Evolutionary conservation across 163 green algal species (phyloP).

Genomic region (Scenedesmus sp.): DNA sequence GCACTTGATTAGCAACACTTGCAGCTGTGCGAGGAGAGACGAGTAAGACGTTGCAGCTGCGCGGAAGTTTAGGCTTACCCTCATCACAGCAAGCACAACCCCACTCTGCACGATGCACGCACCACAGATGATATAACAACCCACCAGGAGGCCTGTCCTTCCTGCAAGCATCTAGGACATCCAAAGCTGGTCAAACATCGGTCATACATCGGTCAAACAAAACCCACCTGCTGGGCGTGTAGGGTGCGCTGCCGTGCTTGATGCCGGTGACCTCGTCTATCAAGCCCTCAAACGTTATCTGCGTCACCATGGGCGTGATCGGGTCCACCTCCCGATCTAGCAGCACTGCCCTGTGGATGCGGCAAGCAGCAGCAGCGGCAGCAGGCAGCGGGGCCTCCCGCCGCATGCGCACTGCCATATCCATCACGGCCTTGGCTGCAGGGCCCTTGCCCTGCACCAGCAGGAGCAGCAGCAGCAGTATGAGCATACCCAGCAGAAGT

Average conservation of each 20-base stretch:
- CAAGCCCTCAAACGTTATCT: constrained; percentile 96
- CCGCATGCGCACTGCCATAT: constrained; percentile 82
- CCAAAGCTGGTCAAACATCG: neutral
- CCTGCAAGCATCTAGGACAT: neutral
- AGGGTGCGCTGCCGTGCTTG: constrained; percentile 73
- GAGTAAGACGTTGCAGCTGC: too few species aligned
- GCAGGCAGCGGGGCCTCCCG: constrained; percentile 63
- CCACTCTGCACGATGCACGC: neutral
- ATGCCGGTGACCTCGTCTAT: constrained; percentile 93
- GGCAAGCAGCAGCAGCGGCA: constrained; percentile 17
- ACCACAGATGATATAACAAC: neutral
- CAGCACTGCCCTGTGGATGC: constrained; percentile 84
- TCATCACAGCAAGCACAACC: neutral
- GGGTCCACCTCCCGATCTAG: constrained; percentile 91
- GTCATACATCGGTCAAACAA: too few species aligned
- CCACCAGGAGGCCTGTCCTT: neutral
- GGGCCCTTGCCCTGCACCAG: constrained; percentile 79
- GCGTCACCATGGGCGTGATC: constrained; percentile 92
- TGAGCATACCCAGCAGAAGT: neutral
- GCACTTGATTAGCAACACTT: too few species aligned
- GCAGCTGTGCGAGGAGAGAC: too few species aligned
- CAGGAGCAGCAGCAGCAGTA: neutral
- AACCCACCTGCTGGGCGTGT: constrained; percentile 31
- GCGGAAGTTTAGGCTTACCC: too few species aligned
- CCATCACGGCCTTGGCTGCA: constrained; percentile 74